These are phyloP conservation scores for Candida krabiensis DNA, from an alignment of 805 yeast species.

Conservation along the genomic window DNA sequence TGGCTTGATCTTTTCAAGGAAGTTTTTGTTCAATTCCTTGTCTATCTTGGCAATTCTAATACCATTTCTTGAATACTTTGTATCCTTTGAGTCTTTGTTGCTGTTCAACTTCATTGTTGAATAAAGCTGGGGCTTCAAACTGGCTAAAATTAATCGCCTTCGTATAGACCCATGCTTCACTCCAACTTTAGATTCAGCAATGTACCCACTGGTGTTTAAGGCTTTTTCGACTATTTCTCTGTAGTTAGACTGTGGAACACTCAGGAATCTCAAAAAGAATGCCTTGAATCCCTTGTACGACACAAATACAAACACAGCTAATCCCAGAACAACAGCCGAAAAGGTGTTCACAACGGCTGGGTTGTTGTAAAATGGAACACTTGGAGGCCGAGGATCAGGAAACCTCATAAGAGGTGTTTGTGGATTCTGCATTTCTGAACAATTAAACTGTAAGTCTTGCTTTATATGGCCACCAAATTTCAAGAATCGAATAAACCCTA, in stretches of 20 bases:
- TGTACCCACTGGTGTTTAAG: conserved; percentile 18
- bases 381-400: conserved; percentile 7
- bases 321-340: conserved; percentile 7
- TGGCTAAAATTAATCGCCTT: conserved; percentile 33
- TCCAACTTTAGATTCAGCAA: conserved; percentile 25
- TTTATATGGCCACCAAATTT: no score
- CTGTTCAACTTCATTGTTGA: conserved; percentile 34
- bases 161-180: conserved; percentile 28
- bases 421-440: background rate
- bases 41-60: conserved; percentile 31
- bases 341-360: conserved; percentile 9
- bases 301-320: conserved; percentile 7
- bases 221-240: conserved; percentile 24
- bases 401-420: conserved; percentile 19
- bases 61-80: conserved; percentile 9
- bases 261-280: conserved; percentile 23
- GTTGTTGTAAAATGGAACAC: conserved; percentile 13
- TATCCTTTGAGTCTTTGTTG: conserved; percentile 14
- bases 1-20: conserved; percentile 27
- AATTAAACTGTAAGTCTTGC: no score
- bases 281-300: conserved; percentile 20
- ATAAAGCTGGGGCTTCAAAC: conserved; percentile 31
- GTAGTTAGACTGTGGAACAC: conserved; percentile 31
- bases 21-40: conserved; percentile 17
- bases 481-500: no score